A percentile compares a stretch with the other conserved stretches of the same genome.
phyloP scores from a whole-genome alignment of 2,329 filamentous ascomycete genomes.

The Talaromyces sp. region DNA sequence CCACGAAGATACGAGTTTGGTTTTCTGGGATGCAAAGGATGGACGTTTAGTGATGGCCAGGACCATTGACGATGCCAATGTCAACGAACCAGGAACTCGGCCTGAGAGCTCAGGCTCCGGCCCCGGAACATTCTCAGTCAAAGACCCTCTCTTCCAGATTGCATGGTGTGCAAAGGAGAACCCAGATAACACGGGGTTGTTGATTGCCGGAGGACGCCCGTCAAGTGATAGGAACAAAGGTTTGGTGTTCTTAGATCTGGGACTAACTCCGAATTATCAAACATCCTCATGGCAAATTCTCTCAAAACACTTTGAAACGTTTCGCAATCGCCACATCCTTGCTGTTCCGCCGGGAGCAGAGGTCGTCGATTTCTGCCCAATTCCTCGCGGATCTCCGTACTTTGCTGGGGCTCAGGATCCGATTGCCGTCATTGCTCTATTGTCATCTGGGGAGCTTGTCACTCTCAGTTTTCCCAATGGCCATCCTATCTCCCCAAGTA shows the following conservation, averaged over 20 bases:
- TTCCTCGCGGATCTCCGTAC: slow-evolving; percentile 78
- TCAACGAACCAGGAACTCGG: slow-evolving; percentile 61
- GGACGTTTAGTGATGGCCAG: slow-evolving; percentile 78
- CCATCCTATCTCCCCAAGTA: slow-evolving; percentile 84
- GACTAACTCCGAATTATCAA: slow-evolving; percentile 80
- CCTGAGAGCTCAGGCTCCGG: slow-evolving; percentile 38
- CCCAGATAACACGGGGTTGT: slow-evolving; percentile 83
- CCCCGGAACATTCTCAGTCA: slow-evolving; percentile 53
- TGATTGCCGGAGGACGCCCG: slow-evolving; percentile 77
- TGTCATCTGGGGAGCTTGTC: slow-evolving; percentile 82
- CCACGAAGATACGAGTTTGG: slow-evolving; percentile 85
- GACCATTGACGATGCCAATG: slow-evolving; percentile 67
- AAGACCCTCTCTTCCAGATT: slow-evolving; percentile 72
- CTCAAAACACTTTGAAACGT: slow-evolving; percentile 70
- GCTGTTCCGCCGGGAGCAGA: slow-evolving; percentile 73
- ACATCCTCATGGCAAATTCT: slow-evolving; percentile 88
- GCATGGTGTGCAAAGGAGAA: slow-evolving; percentile 94
- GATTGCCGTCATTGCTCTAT: slow-evolving; percentile 71
- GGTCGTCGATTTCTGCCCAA: slow-evolving; percentile 73
- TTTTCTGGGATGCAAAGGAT: slow-evolving; percentile 92
- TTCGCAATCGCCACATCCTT: slow-evolving; percentile 66
- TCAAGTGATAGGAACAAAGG: slow-evolving; percentile 66
- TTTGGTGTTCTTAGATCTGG: slow-evolving; percentile 84
- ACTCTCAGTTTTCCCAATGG: slow-evolving; percentile 91
- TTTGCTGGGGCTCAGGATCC: slow-evolving; percentile 87